Evolutionary conservation across 352 stramenopile species (phyloP), one percentile per base, ranked within the genome.

Genomic region (Thalassiosira mediterranea): DNA sequence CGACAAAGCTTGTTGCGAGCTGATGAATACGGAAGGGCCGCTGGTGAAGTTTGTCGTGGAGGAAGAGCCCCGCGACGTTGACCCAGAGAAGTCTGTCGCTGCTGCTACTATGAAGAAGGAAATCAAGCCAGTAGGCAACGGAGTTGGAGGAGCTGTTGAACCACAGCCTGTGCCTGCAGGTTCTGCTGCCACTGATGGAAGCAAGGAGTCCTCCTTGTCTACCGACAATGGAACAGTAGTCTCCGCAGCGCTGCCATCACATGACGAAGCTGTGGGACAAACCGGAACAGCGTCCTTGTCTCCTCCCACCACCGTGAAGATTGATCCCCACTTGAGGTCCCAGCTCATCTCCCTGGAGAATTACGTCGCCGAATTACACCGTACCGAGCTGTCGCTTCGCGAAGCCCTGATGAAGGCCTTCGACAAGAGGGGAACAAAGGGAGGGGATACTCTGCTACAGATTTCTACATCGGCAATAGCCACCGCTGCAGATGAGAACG

Each of bases 281-380:
- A 13, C 7, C 7, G 7, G 7, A 13, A 13, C 7, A 7, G 13
- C 7, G 13, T 60, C 52, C 2, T 29, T 17, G 1, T 19, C 52
- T 17, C 26, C 11, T 37, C 25, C 26, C 2, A 8, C 47, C 21
- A 46, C 47, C 10, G 23, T 42, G 40, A 17, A 34, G 3, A 40
- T 76, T 0, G 58, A 76, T 49, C 31, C 26, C 5, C 52, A 73
- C n/a, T 28, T 73, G 13, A 67, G 70, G 28, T 28, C 34, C 1
- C 71, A 79, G 53, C 63, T 79, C 8, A 32, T 77, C 23, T 51
- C 40, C 15, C 59, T 91, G 11, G 32, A 82, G 34, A 31, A 79
- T 21, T 91, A 91, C 62, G 61, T 91, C n/a, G 54, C 34, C n/a
- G 40, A 49, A n/a, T 67, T 91, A 32, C 86, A 89, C 53, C 0